Conservation (phyloP, 2,329 filamentous ascomycete genomes). For the Colletotrichum chlorophyti region DNA sequence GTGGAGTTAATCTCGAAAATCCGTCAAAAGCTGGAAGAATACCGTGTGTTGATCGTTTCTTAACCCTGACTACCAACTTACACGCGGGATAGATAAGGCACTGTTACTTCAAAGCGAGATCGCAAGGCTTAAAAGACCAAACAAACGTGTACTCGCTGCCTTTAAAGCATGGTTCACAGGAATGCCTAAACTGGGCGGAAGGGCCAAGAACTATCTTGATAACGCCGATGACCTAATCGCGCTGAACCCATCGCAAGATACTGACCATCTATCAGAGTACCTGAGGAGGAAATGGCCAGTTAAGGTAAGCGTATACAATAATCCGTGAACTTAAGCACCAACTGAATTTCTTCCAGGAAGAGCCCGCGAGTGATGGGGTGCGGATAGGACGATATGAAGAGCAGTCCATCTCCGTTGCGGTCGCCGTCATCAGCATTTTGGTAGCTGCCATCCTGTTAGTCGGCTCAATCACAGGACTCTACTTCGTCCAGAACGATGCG, state of each 20-base stretch:
- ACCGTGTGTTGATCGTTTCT: background rate
- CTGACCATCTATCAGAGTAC: constrained; percentile 10
- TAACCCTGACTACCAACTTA: no score
- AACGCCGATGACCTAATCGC: constrained; percentile 1
- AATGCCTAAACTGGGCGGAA: fast-evolving
- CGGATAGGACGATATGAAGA: background rate
- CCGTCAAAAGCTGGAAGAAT: background rate
- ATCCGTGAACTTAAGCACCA: no score
- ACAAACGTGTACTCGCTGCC: fast-evolving
- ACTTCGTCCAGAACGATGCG: constrained; percentile 4
- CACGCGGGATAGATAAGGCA: background rate
- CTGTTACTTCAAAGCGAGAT: constrained; percentile 2
- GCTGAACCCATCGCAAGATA: constrained; percentile 10
- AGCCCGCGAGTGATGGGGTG: background rate
- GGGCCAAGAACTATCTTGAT: background rate
- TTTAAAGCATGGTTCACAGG: background rate
- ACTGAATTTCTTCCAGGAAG: background rate
- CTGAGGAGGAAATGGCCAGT: constrained; percentile 17
- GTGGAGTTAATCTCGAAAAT: background rate
- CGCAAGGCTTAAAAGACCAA: background rate
- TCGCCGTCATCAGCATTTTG: constrained; percentile 4
- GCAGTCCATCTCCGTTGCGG: background rate
- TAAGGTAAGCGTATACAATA: no score
- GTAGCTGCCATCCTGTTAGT: constrained; percentile 5
- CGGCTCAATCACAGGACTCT: constrained; percentile 19